phyloP scores from a whole-genome alignment of 73 alveolate genomes.

The Paraurostyla sp. region DNA sequence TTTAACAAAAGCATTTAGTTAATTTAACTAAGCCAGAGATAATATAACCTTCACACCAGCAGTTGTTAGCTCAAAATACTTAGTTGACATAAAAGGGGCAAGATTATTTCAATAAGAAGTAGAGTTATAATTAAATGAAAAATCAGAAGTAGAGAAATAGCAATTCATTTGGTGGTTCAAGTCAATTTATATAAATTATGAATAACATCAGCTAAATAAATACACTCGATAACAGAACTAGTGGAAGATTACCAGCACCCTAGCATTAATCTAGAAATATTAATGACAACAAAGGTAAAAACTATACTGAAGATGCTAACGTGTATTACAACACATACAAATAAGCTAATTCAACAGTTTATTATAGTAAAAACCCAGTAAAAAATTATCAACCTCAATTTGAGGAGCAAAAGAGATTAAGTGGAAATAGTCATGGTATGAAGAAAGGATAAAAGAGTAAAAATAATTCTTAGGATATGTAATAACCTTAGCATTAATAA shows the following conservation, averaged over 20 bases:
- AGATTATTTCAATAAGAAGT: background rate
- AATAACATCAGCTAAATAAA: background rate
- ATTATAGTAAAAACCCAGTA: too few relatives aligned
- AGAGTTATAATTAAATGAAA: background rate
- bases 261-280: background rate
- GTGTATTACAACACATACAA: too few relatives aligned
- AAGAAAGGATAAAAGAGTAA: background rate
- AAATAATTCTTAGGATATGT: background rate
- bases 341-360: too few relatives aligned
- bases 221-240: background rate
- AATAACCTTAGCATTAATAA: background rate
- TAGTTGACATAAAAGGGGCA: background rate
- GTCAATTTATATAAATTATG: background rate
- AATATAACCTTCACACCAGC: too few relatives aligned
- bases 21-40: background rate
- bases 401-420: too few relatives aligned
- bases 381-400: too few relatives aligned
- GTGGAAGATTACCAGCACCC: too few relatives aligned
- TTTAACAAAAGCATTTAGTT: background rate
- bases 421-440: too few relatives aligned
- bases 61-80: background rate
- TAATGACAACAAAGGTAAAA: background rate
- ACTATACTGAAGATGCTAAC: background rate
- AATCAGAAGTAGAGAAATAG: background rate
- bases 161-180: background rate